Base-by-base conservation (phyloP, 257 asterid genomes). In the Fraxinus excelsior region DNA sequence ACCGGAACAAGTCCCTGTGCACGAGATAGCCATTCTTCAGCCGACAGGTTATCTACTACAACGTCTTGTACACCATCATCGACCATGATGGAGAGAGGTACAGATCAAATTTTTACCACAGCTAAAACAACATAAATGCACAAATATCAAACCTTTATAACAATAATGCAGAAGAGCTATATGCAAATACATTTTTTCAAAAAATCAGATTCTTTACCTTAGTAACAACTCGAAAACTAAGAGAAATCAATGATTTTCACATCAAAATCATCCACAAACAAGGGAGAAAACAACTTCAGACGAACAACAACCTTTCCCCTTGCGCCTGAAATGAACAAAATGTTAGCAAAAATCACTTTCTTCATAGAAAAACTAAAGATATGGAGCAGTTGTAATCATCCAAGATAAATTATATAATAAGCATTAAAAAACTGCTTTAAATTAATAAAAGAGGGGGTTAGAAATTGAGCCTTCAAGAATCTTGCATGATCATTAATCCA, bases 1-100 rank as follows among this genome's bases (percentile, higher is more conserved):
- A 46, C 75, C 2, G 98, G 98, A 37, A 95, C 90, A 3, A 95
- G 94, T 67, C 80, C 90, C 68, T 89, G 97, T 1, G 97, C 98
- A 46, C 79, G 79, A 25, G 90, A 86, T 28, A 93, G 86, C 87
- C 92, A 93, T 76, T 95, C 99, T 74, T 93, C 98, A 0, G 89
- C 88, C 0, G 98, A 82, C 37, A 83, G 68, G 65, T 71, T 42
- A 44, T 86, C 87, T 28, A 69, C 82, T 53, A 35, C 80, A 34
- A 81, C 70, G 56, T 46, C 84, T 69, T 73, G 70, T 77, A 85
- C 89, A 34, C 79, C 75, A 64, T 87, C 94, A 78, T 90, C 93
- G 34, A 86, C 91, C 98, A 95, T 95, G 88, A 66, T 76, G 44
- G n/a, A 37, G 70, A 19, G 14, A 37, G 64, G 12, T 9, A 68